Evolutionary conservation across 192 early-diverging fungal genomes (phyloP).

Genomic region (Coemansia sp.): DNA sequence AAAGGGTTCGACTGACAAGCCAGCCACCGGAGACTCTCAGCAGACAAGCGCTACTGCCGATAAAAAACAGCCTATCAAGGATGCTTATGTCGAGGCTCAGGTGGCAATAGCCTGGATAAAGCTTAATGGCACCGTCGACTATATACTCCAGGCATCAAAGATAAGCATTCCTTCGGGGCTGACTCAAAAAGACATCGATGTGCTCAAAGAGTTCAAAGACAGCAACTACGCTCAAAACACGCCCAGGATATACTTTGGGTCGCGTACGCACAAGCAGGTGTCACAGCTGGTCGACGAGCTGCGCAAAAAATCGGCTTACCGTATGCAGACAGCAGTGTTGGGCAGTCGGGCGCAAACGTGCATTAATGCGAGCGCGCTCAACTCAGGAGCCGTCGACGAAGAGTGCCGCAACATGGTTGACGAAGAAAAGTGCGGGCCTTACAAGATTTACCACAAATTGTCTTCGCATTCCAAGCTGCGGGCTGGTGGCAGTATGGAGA

Average conservation of each 20-base stretch:
- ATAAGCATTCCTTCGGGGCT: conserved; percentile 16
- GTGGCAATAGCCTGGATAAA: not conserved
- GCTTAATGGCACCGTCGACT: conserved; percentile 15
- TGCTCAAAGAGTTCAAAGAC: conserved; percentile 11
- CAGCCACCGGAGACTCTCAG: not conserved
- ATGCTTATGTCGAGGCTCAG: not conserved
- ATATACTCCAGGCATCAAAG: conserved; percentile 13
- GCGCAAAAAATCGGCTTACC: conserved; percentile 58
- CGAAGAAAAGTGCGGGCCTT: conserved; percentile 18
- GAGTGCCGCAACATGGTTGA: conserved; percentile 36
- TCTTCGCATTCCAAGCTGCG: conserved; percentile 5
- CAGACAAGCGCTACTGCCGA: not conserved
- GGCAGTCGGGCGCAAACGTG: conserved; percentile 60
- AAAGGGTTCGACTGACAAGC: not conserved
- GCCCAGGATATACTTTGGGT: conserved; percentile 57
- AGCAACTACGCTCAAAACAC: not conserved
- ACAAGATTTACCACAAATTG: conserved; percentile 1
- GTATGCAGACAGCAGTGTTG: conserved; percentile 53
- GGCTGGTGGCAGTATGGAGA: conserved; percentile 23
- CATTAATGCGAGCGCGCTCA: conserved; percentile 33
- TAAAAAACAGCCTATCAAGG: not conserved
- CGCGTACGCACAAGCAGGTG: conserved; percentile 63
- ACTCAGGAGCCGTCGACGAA: conserved; percentile 42
- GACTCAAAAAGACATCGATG: conserved; percentile 12
- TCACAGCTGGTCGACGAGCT: conserved; percentile 59